Percentiles rank a stretch among this genome's conserved stretches.
phyloP scores from a whole-genome alignment of 345 rosid genomes.

The Euphorbia pulcherrima region DNA sequence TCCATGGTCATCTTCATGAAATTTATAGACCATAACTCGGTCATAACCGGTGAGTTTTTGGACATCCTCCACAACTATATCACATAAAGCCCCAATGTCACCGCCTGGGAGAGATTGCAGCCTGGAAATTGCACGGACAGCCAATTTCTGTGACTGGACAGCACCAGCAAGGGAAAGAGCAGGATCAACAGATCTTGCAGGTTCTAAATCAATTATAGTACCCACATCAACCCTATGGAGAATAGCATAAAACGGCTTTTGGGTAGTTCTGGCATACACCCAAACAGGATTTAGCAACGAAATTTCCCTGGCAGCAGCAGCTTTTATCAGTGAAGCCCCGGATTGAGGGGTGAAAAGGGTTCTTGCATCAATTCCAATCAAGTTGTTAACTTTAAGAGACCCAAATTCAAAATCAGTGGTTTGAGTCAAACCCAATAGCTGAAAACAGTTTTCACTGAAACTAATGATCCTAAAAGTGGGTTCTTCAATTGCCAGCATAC shows the following conservation, averaged over 20 bases:
- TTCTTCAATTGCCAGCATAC: constrained; percentile 65
- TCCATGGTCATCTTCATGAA: constrained; percentile 87
- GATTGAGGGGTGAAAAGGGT: constrained; percentile 57
- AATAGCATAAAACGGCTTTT: constrained; percentile 72
- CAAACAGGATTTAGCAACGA: constrained; percentile 64
- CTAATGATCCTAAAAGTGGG: constrained; percentile 51
- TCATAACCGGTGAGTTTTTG: constrained; percentile 80
- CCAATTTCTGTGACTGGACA: constrained; percentile 81
- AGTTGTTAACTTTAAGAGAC: constrained; percentile 25
- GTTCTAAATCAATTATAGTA: constrained; percentile 79
- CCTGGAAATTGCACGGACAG: constrained; percentile 74
- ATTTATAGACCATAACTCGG: constrained; percentile 82
- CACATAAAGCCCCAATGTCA: constrained; percentile 72
- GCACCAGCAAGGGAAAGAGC: constrained; percentile 69
- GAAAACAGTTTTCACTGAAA: constrained; percentile 64
- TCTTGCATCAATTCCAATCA: constrained; percentile 69
- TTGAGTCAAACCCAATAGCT: constrained; percentile 40
- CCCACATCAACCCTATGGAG: constrained; percentile 76
- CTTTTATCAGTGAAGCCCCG: constrained; percentile 56
- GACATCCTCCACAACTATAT: constrained; percentile 81
- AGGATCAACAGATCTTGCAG: constrained; percentile 56
- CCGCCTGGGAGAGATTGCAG: constrained; percentile 80
- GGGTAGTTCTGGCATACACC: constrained; percentile 54
- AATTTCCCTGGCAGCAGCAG: constrained; percentile 58
- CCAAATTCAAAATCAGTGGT: constrained; percentile 11